Evolutionary conservation across 1,284 basidiomycete genomes (phyloP), one percentile per base, ranked within the genome.

Genomic region (Ganoderma multipileum): DNA sequence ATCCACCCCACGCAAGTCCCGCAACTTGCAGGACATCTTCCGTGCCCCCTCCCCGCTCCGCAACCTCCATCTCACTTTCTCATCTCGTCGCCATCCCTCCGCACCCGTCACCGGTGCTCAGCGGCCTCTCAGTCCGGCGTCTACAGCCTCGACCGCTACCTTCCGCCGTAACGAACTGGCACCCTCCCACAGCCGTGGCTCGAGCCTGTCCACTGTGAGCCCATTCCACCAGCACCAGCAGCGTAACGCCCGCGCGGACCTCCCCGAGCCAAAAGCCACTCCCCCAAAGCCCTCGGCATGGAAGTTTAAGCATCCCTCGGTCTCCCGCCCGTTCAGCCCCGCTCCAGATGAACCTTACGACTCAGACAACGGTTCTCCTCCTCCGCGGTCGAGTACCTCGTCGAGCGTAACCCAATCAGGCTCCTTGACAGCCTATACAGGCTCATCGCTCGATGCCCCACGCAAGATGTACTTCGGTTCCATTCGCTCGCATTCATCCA

Each of bases 341-440:
- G 70, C 78, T 67, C 79, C 84, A 36, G 81, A 76, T 23, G 68
- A 66, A 18, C 61, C 41, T 38, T 67, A 72, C 41, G 63, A 68
- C 12, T 62, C 52, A 30, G 67, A 68, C 30, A 36, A 63, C 50
- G 71, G 74, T 42, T 68, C 68, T 52, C 68, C 77, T 33, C 86
- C 83, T 57, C 87, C 90, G 33, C 85, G 91, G 38, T 89, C 89
- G 12, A 92, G 91, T 75, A 84, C 90, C 67, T 91, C 89, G 50
- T 92, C 91, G 23, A 84, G 83, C 12, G 83, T 86, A 62, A 90
- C 90, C 39, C 86, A 81, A 73, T 86, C 85, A 50, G 67, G 69
- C 44, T 86, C 87, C 20, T 77, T 79, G 63, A 83, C 83, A 4
- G 80, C 82, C 20, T 68, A 69, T 61, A 75, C 79, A 28, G 79